Percentiles rank a stretch among this genome's conserved stretches.
phyloP scores from a whole-genome alignment of 768 basidiomycete genomes.

The Leccinum incarnatum region DNA sequence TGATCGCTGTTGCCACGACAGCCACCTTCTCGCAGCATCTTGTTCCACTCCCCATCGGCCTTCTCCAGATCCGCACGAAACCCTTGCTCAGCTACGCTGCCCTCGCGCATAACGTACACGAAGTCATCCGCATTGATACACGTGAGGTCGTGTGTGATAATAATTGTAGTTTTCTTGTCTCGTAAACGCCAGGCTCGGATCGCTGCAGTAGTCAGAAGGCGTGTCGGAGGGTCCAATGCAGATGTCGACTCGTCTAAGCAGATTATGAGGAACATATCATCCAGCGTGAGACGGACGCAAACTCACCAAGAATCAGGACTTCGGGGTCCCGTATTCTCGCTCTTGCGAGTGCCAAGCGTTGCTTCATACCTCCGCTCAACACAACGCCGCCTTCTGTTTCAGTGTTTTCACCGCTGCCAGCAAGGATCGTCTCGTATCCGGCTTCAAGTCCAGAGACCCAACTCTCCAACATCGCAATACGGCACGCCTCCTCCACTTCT shows the following conservation, averaged over 20 bases:
- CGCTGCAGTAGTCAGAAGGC: conserved; percentile 79
- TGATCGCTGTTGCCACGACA: conserved; percentile 42
- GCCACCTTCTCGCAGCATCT: conserved; percentile 68
- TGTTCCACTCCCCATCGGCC: conserved; percentile 61
- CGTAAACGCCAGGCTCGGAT: conserved; percentile 42
- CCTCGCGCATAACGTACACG: conserved; percentile 87
- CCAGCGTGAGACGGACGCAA: not conserved
- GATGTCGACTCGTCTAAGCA: conserved; percentile 73
- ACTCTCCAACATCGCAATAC: conserved; percentile 75
- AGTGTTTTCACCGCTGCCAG: conserved; percentile 42
- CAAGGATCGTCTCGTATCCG: conserved; percentile 80
- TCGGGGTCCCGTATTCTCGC: conserved; percentile 83
- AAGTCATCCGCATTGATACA: conserved; percentile 76
- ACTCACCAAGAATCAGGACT: conserved; percentile 86
- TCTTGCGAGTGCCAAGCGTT: conserved; percentile 85
- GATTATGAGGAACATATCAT: not conserved
- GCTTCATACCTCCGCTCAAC: conserved; percentile 89
- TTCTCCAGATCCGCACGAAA: conserved; percentile 76
- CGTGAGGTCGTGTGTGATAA: conserved; percentile 38
- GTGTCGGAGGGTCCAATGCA: conserved; percentile 82
- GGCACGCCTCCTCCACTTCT: no score
- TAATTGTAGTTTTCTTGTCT: conserved; percentile 51
- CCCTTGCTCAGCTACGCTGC: conserved; percentile 82
- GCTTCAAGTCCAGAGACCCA: conserved; percentile 82
- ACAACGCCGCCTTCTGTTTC: conserved; percentile 54